phyloP scores from a whole-genome alignment of 768 basidiomycete genomes.

The Sarcodon aspratus region DNA sequence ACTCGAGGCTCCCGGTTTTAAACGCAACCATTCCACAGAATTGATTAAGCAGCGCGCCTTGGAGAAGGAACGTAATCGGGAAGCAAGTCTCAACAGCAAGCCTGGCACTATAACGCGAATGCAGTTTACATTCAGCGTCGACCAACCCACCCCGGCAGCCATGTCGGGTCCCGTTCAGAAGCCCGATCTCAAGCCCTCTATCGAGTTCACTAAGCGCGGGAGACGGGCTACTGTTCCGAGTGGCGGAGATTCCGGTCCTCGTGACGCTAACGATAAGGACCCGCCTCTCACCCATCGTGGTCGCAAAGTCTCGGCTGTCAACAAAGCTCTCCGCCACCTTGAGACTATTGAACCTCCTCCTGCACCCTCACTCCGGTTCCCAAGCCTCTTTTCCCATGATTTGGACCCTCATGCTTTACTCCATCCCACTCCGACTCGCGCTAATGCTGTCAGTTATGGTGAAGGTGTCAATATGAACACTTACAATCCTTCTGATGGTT shows the following conservation, averaged over 20 bases:
- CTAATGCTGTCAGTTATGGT: slow-evolving; percentile 65
- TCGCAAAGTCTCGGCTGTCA: slow-evolving; percentile 14
- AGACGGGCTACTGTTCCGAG: slow-evolving; percentile 25
- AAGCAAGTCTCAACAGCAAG: slow-evolving; percentile 43
- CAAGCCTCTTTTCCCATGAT: slow-evolving; percentile 58
- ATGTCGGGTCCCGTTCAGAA: slow-evolving; percentile 42
- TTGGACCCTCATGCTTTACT: slow-evolving; percentile 74
- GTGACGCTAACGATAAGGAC: slow-evolving; percentile 19
- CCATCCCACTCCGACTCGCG: slow-evolving; percentile 53
- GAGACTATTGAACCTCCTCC: slow-evolving; percentile 5
- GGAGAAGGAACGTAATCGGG: slow-evolving; percentile 73
- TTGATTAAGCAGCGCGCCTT: slow-evolving; percentile 71
- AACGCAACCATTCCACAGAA: slow-evolving; percentile 67
- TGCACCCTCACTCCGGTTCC: slow-evolving; percentile 47
- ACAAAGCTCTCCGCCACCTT: background rate
- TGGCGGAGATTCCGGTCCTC: slow-evolving; percentile 12
- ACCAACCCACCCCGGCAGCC: slow-evolving; percentile 43
- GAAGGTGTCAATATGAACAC: slow-evolving; percentile 45
- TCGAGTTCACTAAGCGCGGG: slow-evolving; percentile 39
- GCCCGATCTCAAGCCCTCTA: slow-evolving; percentile 54
- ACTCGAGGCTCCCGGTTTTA: slow-evolving; percentile 76
- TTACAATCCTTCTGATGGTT: slow-evolving; percentile 33
- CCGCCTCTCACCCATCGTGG: slow-evolving; percentile 24
- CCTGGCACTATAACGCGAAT: slow-evolving; percentile 76
- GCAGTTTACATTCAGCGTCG: slow-evolving; percentile 85